These are phyloP conservation scores for Coccomyxa sp. DNA, from an alignment of 139 green algal species.

Conservation along the genomic window DNA sequence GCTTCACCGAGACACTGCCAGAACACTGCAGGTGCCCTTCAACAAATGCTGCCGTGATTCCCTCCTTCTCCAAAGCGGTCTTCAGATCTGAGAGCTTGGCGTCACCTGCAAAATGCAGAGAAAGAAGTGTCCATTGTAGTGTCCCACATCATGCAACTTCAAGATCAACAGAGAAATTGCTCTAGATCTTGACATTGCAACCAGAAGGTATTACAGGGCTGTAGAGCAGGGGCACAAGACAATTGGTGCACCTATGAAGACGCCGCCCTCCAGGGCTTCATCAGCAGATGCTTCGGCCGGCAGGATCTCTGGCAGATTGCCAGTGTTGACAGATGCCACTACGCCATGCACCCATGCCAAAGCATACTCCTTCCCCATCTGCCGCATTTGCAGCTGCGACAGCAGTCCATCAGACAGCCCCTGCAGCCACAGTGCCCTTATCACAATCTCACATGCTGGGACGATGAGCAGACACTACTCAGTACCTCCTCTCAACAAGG, in stretches of 20 bases:
- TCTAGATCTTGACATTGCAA: too few relatives aligned
- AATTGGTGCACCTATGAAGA: slow-evolving; percentile 48
- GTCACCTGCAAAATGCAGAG: slow-evolving; percentile 26
- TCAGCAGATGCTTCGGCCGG: slow-evolving; percentile 7
- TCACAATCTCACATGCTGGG: too few relatives aligned
- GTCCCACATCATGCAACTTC: too few relatives aligned
- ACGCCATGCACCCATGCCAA: slow-evolving; percentile 52
- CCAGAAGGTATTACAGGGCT: too few relatives aligned
- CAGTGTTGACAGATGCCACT: slow-evolving; percentile 14
- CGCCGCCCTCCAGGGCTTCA: slow-evolving; percentile 26
- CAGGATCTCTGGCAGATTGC: slow-evolving; percentile 28
- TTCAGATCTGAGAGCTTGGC: slow-evolving; percentile 56
- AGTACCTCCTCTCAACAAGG: too few relatives aligned
- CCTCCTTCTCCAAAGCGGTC: slow-evolving; percentile 42
- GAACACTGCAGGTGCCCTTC: slow-evolving; percentile 42
- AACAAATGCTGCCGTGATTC: slow-evolving; percentile 51
- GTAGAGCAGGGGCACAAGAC: too few relatives aligned
- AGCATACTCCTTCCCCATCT: slow-evolving; percentile 33
- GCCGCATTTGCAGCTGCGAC: slow-evolving; percentile 18
- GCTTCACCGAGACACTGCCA: slow-evolving; percentile 36
- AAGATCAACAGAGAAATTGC: too few relatives aligned
- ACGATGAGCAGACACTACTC: too few relatives aligned
- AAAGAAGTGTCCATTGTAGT: too few relatives aligned
- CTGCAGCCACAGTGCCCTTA: background rate
- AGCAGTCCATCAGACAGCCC: slow-evolving; percentile 44